phyloP scores from a whole-genome alignment of 768 basidiomycete genomes.

The Boletus vinaceobasis region DNA sequence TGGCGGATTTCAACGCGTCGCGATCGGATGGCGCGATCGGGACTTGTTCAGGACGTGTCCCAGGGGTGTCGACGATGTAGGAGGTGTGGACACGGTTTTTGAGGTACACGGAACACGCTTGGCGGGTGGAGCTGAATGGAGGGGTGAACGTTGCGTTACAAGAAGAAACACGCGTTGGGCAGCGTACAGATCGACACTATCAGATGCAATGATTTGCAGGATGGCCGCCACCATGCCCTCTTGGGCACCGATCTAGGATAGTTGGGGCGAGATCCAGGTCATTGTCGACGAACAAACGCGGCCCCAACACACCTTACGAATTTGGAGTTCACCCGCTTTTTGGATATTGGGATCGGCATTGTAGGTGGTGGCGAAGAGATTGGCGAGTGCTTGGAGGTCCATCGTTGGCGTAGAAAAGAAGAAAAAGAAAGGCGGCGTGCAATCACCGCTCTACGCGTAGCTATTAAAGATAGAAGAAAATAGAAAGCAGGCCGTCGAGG shows the following conservation, averaged over 20 bases:
- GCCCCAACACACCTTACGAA: constrained; percentile 61
- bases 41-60: constrained; percentile 54
- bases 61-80: constrained; percentile 49
- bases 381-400: constrained; percentile 74
- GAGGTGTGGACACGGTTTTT: constrained; percentile 80
- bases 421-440: neutral
- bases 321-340: constrained; percentile 81
- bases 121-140: constrained; percentile 63
- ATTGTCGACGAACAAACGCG: neutral
- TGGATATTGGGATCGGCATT: constrained; percentile 84
- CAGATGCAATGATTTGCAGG: constrained; percentile 79
- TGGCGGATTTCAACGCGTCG: constrained; percentile 61
- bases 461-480: neutral
- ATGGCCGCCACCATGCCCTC: constrained; percentile 83
- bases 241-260: constrained; percentile 64
- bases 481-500: neutral
- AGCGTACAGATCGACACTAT: constrained; percentile 73
- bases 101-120: constrained; percentile 83
- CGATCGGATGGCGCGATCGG: constrained; percentile 68
- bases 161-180: constrained; percentile 33
- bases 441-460: constrained; percentile 2
- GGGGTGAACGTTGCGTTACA: neutral
- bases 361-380: constrained; percentile 77
- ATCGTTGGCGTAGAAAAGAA: constrained; percentile 33
- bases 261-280: constrained; percentile 1